Percentiles rank a stretch among this genome's conserved stretches.
These are phyloP conservation scores for Litsea cubeba DNA, from an alignment of 164 flowering plant species.

Conservation along the genomic window DNA sequence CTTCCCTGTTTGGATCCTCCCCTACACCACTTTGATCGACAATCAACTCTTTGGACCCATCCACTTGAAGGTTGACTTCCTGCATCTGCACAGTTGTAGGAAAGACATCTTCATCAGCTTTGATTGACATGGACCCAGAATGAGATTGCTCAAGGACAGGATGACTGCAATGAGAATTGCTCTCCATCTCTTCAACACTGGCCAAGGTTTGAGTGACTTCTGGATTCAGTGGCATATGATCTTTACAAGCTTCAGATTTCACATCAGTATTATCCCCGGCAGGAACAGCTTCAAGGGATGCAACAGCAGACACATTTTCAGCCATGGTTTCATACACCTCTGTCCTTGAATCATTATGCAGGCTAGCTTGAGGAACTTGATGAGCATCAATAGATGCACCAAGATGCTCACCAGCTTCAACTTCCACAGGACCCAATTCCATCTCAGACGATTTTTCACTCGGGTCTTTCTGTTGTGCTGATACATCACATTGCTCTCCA, in stretches of 20 bases:
- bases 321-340: neutral
- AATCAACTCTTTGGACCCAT: constrained; percentile 13
- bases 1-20: constrained; percentile 1
- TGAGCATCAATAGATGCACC: constrained; percentile 6
- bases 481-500: constrained; percentile 7
- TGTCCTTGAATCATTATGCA: neutral
- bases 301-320: constrained; percentile 14
- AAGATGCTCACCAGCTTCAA: constrained; percentile 10
- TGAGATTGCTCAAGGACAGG: constrained; percentile 8
- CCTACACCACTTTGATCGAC: constrained; percentile 6
- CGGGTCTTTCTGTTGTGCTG: neutral
- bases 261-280: constrained; percentile 16
- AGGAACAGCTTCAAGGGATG: constrained; percentile 22
- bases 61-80: constrained; percentile 9
- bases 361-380: neutral
- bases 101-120: constrained; percentile 9
- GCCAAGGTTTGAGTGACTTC: neutral
- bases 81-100: constrained; percentile 11
- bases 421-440: neutral
- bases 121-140: constrained; percentile 7
- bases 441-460: constrained; percentile 7
- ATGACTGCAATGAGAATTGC: neutral
- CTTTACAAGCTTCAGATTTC: constrained; percentile 24
- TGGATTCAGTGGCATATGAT: constrained; percentile 16
- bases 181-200: constrained; percentile 6